phyloP scores from a whole-genome alignment of 306 rosid species.

The Sechiopsis laciniata region DNA sequence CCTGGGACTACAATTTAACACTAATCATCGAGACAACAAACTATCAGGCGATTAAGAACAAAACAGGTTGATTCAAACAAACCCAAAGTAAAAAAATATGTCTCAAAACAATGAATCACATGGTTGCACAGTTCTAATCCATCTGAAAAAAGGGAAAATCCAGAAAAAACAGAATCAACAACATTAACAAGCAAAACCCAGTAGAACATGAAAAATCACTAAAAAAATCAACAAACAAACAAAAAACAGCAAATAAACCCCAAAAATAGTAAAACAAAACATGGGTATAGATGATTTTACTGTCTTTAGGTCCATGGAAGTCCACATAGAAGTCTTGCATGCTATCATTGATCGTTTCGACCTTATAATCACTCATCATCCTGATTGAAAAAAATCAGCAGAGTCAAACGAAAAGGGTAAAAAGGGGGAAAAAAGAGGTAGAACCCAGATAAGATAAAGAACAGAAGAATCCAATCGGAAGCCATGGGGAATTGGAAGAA shows the following conservation, averaged over 20 bases:
- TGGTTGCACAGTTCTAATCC: not conserved
- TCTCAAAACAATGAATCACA: not conserved
- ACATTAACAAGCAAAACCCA: slow-evolving; percentile 1
- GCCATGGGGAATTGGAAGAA: slow-evolving; percentile 3
- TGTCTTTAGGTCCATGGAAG: slow-evolving; percentile 75
- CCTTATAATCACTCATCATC: slow-evolving; percentile 93
- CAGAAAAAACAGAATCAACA: not conserved
- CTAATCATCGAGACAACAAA: slow-evolving; percentile 1
- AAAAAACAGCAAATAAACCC: not conserved
- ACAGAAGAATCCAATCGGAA: not conserved
- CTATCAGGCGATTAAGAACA: not conserved
- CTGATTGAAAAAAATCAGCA: slow-evolving; percentile 31
- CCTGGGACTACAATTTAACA: not conserved
- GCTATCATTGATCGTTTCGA: slow-evolving; percentile 69
- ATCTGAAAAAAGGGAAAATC: not conserved
- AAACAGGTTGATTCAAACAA: slow-evolving; percentile 8
- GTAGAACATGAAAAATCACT: not conserved
- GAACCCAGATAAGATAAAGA: slow-evolving; percentile 9
- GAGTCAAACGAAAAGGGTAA: slow-evolving; percentile 8
- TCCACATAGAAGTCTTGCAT: slow-evolving; percentile 73
- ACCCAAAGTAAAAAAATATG: not conserved
- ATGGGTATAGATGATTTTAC: slow-evolving; percentile 28
- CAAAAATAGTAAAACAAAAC: too few species aligned
- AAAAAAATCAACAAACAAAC: not conserved
- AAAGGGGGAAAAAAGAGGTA: slow-evolving; percentile 16